phyloP scores from a whole-genome alignment of 2,329 filamentous ascomycete species.

The Daldinia sp. region DNA sequence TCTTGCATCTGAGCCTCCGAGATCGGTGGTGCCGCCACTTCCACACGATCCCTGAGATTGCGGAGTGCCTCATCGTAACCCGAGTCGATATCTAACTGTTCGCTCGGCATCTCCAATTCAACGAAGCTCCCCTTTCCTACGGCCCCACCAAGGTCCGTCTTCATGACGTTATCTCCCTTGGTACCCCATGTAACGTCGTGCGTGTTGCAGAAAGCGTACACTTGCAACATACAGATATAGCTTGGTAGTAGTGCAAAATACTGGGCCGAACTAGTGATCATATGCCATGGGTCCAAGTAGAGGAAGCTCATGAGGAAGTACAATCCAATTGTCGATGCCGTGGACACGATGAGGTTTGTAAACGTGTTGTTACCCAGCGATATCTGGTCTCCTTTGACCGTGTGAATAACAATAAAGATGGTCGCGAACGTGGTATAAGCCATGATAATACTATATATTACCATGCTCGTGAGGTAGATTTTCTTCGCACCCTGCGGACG shows the following conservation, averaged over 20 bases:
- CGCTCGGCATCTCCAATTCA: constrained; percentile 96
- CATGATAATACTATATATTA: constrained; percentile 96
- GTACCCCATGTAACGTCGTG: constrained; percentile 99
- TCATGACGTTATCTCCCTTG: constrained; percentile 95
- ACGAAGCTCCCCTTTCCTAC: constrained; percentile 82
- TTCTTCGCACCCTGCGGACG: constrained; percentile 93
- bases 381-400: constrained; percentile 71
- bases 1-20: constrained; percentile 90
- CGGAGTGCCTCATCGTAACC: constrained; percentile 97
- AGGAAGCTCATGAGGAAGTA: constrained; percentile 98
- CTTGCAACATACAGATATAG: constrained; percentile 97
- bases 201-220: constrained; percentile 99
- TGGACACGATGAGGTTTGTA: constrained; percentile 92
- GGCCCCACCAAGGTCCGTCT: constrained; percentile 91
- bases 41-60: constrained; percentile 92
- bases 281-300: constrained; percentile 98
- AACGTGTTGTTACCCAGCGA: constrained; percentile 87
- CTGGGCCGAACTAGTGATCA: constrained; percentile 91
- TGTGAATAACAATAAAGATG: constrained; percentile 88
- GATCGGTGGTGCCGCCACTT: constrained; percentile 73
- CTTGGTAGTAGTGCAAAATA: constrained; percentile 93
- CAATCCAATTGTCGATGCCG: constrained; percentile 88
- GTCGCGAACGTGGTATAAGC: constrained; percentile 90
- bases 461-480: constrained; percentile 88
- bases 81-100: constrained; percentile 97